Percentiles rank a stretch among this genome's conserved stretches.
Evolutionary conservation across 169 alveolate genomes (phyloP).

Genomic region (Theileria sp.): DNA sequence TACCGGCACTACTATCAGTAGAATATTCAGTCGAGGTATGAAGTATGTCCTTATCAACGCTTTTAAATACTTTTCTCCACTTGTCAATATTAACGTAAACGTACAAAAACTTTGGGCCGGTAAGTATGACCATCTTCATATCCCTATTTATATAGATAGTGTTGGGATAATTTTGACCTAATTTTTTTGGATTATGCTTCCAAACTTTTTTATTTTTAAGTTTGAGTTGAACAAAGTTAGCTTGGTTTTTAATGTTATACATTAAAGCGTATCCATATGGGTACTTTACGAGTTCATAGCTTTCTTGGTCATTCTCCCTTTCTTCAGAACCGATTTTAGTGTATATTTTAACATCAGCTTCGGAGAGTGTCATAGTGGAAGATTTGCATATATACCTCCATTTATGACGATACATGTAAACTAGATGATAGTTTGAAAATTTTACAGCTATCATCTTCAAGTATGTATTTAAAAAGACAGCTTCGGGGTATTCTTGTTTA

Average conservation of each 20-base stretch:
- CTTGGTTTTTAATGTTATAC: neutral
- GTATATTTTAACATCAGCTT: neutral
- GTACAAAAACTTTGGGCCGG: neutral
- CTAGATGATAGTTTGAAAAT: neutral
- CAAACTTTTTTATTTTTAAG: neutral
- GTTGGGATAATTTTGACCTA: neutral
- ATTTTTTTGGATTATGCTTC: neutral
- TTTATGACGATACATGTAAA: neutral
- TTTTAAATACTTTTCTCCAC: neutral
- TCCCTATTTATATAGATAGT: neutral
- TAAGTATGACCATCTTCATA: neutral
- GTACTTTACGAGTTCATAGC: neutral
- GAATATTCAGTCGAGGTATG: neutral
- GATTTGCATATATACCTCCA: conserved; percentile 7
- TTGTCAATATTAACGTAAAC: neutral
- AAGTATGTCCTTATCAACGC: neutral
- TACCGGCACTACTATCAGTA: neutral
- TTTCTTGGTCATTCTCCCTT: neutral
- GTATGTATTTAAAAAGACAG: neutral
- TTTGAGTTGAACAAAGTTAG: neutral
- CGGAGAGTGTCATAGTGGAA: neutral
- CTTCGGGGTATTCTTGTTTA: neutral
- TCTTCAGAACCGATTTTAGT: neutral
- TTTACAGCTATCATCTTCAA: neutral
- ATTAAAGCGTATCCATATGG: neutral